Base-by-base conservation (phyloP, 2,329 filamentous ascomycete species). In the Huntiella moniliformis region DNA sequence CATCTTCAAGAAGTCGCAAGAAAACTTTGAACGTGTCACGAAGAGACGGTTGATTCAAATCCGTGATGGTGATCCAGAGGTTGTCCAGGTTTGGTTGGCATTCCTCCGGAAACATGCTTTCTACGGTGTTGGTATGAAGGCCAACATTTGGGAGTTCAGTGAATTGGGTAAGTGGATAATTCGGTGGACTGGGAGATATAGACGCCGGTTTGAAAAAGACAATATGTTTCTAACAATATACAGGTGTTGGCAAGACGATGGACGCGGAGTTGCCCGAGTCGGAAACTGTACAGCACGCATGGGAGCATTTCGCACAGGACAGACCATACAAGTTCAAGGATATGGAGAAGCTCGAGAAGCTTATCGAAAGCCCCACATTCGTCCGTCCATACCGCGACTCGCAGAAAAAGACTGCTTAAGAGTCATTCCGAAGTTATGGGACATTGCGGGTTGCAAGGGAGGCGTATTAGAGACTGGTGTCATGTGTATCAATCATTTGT, bases 81-180 rank as follows among this genome's bases (percentile, higher is more conserved):
- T 77, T 1, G 86, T 98, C 33, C 81, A 92, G 61, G 62, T 87
- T 22, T 98, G 91, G 91, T 66, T 98, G 49, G 86, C 85, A 0
- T 96, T 93, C 58, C 61, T 98, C 57, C 75, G 82, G 57, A 93
- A 93, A 63, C 81, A 95, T 58, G 83, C 86, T 37, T 93, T 91
- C 60, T 83, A 92, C 54, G 91, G 91, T n/a, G 79, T 96, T 36
- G 91, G 91, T 56, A 92, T 98, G 86, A 98, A 98, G 71, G 91
- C 91, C 45, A 95, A 98, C 60, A 73, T 96, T 42, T 98, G 82
- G 77, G 84, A 94, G 58, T 87, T 84, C 61, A 77, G 81, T 56
- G 71, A 73, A 48, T 59, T 87, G 49, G 79, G 81, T 50, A 46
- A 22, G 38, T 42, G 13, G n/a, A 13, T 28, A 18, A 13, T 33